Percentiles rank a stretch among this genome's conserved stretches.
Conservation (phyloP, 2,329 filamentous ascomycete genomes). For the Trichoderma harzianum region DNA sequence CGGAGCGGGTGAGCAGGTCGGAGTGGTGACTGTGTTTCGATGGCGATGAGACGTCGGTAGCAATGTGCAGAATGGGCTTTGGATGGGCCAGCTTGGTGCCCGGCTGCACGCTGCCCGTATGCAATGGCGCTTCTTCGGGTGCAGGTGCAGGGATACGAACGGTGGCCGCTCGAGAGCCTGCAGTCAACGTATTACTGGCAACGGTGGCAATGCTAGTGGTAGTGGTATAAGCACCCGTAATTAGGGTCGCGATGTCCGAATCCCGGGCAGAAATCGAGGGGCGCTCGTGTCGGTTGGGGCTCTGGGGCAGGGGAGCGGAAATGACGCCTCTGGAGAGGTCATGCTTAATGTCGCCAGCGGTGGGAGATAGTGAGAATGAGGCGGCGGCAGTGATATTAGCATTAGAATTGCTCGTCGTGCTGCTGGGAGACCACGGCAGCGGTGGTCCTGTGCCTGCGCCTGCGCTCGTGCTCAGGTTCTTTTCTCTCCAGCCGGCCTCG, state of each 20-base stretch:
- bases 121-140: constrained; percentile 29
- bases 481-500: background rate
- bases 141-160: background rate
- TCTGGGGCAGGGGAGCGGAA: constrained; percentile 14
- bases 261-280: constrained; percentile 6
- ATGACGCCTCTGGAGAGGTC: constrained; percentile 16
- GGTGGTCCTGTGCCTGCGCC: constrained; percentile 1
- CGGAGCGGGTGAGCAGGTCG: constrained; percentile 59
- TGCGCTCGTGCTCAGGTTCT: background rate
- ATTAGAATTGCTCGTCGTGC: background rate
- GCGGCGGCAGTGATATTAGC: background rate
- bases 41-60: constrained; percentile 43
- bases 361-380: background rate
- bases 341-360: constrained; percentile 7
- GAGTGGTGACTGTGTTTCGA: constrained; percentile 55
- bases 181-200: background rate
- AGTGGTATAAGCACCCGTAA: background rate
- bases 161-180: background rate
- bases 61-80: constrained; percentile 47
- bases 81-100: constrained; percentile 40
- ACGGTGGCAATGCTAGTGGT: background rate
- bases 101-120: constrained; percentile 40
- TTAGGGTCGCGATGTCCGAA: constrained; percentile 2
- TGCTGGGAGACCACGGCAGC: constrained; percentile 5
- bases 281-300: constrained; percentile 17